A percentile compares a stretch with the other conserved stretches of the same genome.
Conservation (phyloP, 345 rosid genomes). For the Carallia brachiata region DNA sequence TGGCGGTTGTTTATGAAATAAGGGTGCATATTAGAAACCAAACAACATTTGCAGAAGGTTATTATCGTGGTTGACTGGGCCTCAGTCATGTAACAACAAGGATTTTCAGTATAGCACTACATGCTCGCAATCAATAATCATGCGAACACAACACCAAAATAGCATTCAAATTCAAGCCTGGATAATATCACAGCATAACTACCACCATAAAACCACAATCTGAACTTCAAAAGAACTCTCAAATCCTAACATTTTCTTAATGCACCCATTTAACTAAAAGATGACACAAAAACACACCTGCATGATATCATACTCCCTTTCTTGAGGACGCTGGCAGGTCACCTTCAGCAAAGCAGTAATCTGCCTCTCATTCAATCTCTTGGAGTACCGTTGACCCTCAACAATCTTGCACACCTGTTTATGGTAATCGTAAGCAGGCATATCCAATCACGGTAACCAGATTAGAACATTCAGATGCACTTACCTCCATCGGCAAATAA, state of each 20-base stretch:
- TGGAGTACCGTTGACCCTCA: constrained; percentile 95
- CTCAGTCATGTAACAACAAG: too few relatives aligned
- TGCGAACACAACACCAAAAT: too few relatives aligned
- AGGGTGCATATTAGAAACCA: too few relatives aligned
- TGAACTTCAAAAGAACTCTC: background rate
- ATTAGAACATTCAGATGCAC: background rate
- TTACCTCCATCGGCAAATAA: constrained; percentile 95
- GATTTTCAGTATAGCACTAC: too few relatives aligned
- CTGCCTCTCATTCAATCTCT: constrained; percentile 91
- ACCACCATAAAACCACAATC: background rate
- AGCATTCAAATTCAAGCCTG: too few relatives aligned
- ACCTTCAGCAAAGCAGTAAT: constrained; percentile 85
- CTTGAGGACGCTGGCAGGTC: constrained; percentile 89
- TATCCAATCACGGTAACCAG: background rate
- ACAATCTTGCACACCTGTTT: constrained; percentile 91
- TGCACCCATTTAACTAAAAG: too few relatives aligned
- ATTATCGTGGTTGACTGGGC: too few relatives aligned
- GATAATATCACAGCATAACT: too few relatives aligned
- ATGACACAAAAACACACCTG: constrained; percentile 35
- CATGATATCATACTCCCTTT: constrained; percentile 78
- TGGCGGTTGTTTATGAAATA: too few relatives aligned
- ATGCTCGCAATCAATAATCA: too few relatives aligned
- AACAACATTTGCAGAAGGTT: too few relatives aligned
- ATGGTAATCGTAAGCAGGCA: background rate
- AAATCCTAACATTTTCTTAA: too few relatives aligned